Evolutionary conservation across 169 alveolate species (phyloP), one percentile per base, ranked within the genome.

Genomic region (Eimeria acervulina): DNA sequence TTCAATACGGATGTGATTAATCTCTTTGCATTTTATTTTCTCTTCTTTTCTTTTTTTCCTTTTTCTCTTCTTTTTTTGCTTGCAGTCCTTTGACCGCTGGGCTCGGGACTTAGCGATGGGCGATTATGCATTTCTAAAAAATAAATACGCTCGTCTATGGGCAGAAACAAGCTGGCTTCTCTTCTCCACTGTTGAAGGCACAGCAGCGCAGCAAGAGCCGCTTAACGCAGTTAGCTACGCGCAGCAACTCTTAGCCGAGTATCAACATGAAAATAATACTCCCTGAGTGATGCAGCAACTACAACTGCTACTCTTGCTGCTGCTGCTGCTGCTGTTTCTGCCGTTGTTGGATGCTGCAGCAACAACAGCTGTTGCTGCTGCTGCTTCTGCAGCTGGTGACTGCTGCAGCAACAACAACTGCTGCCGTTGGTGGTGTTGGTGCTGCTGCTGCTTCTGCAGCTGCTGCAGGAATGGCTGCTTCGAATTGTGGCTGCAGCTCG

Each of bases 71-170:
- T 55, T 19, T 7, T 7, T 7, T 7, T 87, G 47, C 47, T 19
- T 23, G 66, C 91, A 92, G 95, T 55, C 95, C 5, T 92, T 74
- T 36, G 95, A 92, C 91, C 90, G 95, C 13, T 92, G 88, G 76
- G 81, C 92, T n/a, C 78, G 92, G 6, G 95, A 92, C 70, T 28
- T 92, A 68, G 95, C 51, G 52, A 92, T 70, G 17, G 90, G 92
- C 66, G 87, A 92, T 36, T 92, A 28, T 59, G 28, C 95, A 13
- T 38, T 33, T 59, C 26, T 92, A 33, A 92, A 92, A 55, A 84
- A 92, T 38, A 47, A 36, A 12, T 92, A 92, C 52, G 90, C 95
- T 10, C 80, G 95, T 5, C 68, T 78, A 12, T 92, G 95, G 95
- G 90, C 90, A 13, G 95, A 92, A 44, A 76, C 74, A 61, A 7